These are phyloP conservation scores for Mrakia blollopis DNA, from an alignment of 768 basidiomycete genomes.

Conservation along the genomic window DNA sequence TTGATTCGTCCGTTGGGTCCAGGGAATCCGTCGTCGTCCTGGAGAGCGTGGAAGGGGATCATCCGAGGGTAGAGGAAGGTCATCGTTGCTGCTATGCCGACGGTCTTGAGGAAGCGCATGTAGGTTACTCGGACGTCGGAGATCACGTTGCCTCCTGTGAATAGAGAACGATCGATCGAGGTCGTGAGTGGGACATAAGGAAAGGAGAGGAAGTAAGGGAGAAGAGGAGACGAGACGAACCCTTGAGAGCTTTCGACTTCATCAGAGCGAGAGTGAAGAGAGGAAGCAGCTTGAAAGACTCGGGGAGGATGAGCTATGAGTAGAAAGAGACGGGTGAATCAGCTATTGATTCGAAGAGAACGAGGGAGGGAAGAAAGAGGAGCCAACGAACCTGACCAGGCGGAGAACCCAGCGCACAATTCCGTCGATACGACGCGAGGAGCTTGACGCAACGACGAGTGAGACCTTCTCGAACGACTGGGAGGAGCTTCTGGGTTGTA, in stretches of 20 bases:
- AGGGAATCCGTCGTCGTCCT: constrained; percentile 64
- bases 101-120: constrained; percentile 66
- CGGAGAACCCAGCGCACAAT: constrained; percentile 75
- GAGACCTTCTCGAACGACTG: constrained; percentile 74
- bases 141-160: constrained; percentile 75
- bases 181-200: not conserved
- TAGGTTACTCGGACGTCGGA: constrained; percentile 90
- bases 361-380: not conserved
- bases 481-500: constrained; percentile 58
- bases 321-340: constrained; percentile 7
- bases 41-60: constrained; percentile 79
- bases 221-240: constrained; percentile 44
- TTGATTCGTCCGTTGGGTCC: constrained; percentile 54
- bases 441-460: constrained; percentile 77
- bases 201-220: not conserved
- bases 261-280: constrained; percentile 72
- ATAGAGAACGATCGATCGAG: not conserved
- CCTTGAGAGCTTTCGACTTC: constrained; percentile 92
- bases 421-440: constrained; percentile 76
- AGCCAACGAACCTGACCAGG: constrained; percentile 70
- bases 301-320: constrained; percentile 81
- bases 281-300: constrained; percentile 81
- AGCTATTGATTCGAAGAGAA: not conserved
- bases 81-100: constrained; percentile 64
- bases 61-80: constrained; percentile 81